Percentiles rank a stretch among this genome's conserved stretches.
These are phyloP conservation scores for Abrus precatorius DNA, from an alignment of 306 rosid genomes.

Conservation along the genomic window DNA sequence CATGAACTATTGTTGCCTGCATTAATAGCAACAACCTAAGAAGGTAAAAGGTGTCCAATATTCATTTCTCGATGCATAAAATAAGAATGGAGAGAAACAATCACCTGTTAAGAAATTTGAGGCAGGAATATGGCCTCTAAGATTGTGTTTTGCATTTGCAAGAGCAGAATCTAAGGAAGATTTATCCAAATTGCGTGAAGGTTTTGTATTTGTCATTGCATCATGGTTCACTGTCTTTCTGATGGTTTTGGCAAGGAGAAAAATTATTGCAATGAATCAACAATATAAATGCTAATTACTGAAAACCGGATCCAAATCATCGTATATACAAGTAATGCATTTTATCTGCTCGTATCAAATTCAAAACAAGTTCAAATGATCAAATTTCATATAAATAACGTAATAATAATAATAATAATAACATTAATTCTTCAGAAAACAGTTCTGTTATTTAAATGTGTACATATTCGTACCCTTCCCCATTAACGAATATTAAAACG, in stretches of 20 bases:
- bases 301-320: not conserved
- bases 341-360: not conserved
- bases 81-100: constrained; percentile 24
- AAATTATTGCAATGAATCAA: not conserved
- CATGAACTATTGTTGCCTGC: constrained; percentile 40
- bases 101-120: constrained; percentile 30
- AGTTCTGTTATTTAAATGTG: not conserved
- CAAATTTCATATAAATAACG: not conserved
- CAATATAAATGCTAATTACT: not conserved
- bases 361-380: not conserved
- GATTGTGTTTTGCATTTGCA: constrained; percentile 32
- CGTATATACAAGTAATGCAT: not conserved
- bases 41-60: constrained; percentile 34
- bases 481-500: not conserved
- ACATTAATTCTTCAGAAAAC: not conserved
- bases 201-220: constrained; percentile 30
- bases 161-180: constrained; percentile 36
- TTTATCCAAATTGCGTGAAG: constrained; percentile 36
- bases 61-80: constrained; percentile 39
- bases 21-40: constrained; percentile 21
- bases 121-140: constrained; percentile 39
- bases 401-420: not conserved
- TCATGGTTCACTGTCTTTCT: constrained; percentile 56
- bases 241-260: constrained; percentile 21
- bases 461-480: not conserved